Evolutionary conservation across 345 rosid species (phyloP).

Genomic region (Euphorbia pulcherrima): DNA sequence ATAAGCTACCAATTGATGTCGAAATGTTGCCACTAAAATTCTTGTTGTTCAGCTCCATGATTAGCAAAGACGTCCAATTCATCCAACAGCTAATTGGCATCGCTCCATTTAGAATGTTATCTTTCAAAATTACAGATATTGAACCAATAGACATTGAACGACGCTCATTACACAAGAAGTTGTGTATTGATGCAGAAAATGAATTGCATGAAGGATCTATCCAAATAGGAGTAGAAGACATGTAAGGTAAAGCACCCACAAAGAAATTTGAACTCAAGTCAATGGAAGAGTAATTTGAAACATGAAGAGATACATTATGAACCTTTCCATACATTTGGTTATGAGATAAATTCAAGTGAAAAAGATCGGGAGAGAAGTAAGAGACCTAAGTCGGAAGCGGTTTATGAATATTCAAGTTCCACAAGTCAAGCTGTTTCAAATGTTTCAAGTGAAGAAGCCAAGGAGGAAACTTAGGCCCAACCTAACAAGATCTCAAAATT

Average conservation of each 20-base stretch:
- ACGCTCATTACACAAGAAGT: not conserved
- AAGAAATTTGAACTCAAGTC: no score
- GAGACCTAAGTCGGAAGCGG: no score
- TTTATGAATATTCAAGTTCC: no score
- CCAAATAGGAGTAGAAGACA: not conserved
- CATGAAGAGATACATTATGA: no score
- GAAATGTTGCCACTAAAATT: constrained; percentile 21
- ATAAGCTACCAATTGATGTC: constrained; percentile 13
- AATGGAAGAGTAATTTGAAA: no score
- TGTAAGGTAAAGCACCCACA: not conserved
- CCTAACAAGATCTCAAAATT: not conserved
- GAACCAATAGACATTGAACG: not conserved
- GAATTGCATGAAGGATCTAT: constrained; percentile 11
- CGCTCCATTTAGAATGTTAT: no score
- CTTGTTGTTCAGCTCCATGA: constrained; percentile 16
- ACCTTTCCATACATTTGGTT: no score
- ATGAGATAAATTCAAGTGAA: not conserved
- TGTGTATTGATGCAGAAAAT: constrained; percentile 12
- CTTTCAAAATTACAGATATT: constrained; percentile 1
- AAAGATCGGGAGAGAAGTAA: not conserved
- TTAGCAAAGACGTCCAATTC: not conserved
- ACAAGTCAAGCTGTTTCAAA: no score
- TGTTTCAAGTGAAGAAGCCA: not conserved
- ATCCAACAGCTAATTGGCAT: no score
- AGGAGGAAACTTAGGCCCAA: not conserved